These are phyloP conservation scores for Colletotrichum neosansevieriae DNA, from an alignment of 2,329 filamentous ascomycete species.

Conservation along the genomic window DNA sequence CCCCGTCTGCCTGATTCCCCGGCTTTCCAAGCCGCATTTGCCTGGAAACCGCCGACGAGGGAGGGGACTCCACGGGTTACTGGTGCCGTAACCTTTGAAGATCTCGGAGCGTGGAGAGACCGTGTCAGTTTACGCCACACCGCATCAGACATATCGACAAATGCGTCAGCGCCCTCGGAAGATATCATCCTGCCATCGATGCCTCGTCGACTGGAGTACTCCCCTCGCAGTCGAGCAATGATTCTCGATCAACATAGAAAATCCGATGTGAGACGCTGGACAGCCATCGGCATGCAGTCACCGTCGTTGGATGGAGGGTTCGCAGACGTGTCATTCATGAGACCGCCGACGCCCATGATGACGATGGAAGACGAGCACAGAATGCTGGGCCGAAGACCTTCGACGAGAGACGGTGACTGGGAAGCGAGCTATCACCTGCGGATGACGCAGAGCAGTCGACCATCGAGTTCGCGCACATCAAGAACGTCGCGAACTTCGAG, in stretches of 20 bases:
- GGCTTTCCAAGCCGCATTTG: not conserved
- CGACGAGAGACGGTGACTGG: conserved; percentile 4
- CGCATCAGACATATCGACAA: conserved; percentile 26
- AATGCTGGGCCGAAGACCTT: conserved; percentile 9
- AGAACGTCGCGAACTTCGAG: not conserved
- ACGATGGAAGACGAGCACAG: conserved; percentile 33
- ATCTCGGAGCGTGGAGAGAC: conserved; percentile 20
- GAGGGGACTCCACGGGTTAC: not conserved
- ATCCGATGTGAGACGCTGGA: conserved; percentile 26
- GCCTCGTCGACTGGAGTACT: not conserved
- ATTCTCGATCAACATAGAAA: not conserved
- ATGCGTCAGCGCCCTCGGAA: conserved; percentile 3
- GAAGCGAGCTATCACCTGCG: conserved; percentile 1
- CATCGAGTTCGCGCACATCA: not conserved
- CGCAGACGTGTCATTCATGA: not conserved
- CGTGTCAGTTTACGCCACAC: conserved; percentile 3
- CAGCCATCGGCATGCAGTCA: conserved; percentile 23
- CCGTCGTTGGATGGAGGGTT: conserved; percentile 6
- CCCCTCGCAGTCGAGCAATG: not conserved
- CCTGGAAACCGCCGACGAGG: conserved; percentile 31
- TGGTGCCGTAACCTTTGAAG: not conserved
- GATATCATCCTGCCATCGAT: conserved; percentile 14
- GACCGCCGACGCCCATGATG: conserved; percentile 23
- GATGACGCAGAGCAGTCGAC: not conserved
- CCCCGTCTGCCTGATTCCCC: not conserved